Evolutionary conservation across 2,329 filamentous ascomycete genomes (phyloP).

Genomic region (Alternaria tenuissima): DNA sequence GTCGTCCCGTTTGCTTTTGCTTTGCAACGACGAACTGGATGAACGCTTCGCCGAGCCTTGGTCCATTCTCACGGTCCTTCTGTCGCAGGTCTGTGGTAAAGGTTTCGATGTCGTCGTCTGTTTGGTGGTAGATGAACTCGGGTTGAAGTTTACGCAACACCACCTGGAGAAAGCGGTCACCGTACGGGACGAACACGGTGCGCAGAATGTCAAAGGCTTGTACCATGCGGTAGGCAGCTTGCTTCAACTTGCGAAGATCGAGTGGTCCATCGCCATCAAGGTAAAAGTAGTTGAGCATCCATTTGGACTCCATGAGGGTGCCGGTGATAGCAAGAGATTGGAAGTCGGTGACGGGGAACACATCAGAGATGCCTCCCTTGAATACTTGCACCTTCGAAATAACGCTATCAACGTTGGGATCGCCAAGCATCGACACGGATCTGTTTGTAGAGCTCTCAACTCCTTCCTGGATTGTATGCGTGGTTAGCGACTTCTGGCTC

Average conservation of each 20-base stretch:
- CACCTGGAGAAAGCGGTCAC: constrained; percentile 46
- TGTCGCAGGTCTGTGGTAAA: constrained; percentile 41
- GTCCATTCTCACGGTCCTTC: constrained; percentile 40
- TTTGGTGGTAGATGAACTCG: constrained; percentile 43
- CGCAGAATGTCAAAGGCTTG: constrained; percentile 47
- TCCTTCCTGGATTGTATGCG: constrained; percentile 40
- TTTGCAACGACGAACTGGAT: constrained; percentile 44
- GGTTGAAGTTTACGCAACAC: constrained; percentile 43
- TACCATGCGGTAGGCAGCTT: constrained; percentile 41
- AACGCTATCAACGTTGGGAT: constrained; percentile 46
- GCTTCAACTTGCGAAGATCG: constrained; percentile 44
- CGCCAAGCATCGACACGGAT: constrained; percentile 42
- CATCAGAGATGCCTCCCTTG: constrained; percentile 46
- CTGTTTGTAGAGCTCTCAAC: constrained; percentile 27
- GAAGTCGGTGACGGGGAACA: constrained; percentile 46
- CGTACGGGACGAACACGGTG: constrained; percentile 47
- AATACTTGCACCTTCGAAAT: constrained; percentile 48
- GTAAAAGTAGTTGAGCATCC: constrained; percentile 50
- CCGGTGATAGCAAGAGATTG: constrained; percentile 46
- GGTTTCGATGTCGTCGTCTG: constrained; percentile 39
- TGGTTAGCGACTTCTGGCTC: constrained; percentile 28
- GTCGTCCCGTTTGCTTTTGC: constrained; percentile 38
- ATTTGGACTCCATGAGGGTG: constrained; percentile 43
- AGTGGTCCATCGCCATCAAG: constrained; percentile 41
- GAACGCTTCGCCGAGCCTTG: constrained; percentile 42